A percentile compares a stretch with the other conserved stretches of the same genome.
phyloP scores from a whole-genome alignment of 768 basidiomycete genomes.

The Agrocybe pediades region DNA sequence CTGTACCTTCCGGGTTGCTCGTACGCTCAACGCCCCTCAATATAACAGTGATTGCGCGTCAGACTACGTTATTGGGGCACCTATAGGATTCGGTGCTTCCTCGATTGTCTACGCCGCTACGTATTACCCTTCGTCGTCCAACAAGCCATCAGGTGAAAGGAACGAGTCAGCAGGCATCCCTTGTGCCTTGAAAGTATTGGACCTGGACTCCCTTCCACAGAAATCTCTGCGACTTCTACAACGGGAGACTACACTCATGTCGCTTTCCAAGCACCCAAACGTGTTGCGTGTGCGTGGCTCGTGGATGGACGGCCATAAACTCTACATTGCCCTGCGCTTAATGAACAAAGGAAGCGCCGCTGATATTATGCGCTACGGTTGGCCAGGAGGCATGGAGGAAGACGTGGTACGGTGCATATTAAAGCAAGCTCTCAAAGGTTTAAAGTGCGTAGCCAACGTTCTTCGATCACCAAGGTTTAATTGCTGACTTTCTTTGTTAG shows the following conservation, averaged over 20 bases:
- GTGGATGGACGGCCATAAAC: constrained; percentile 83
- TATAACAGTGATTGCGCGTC: constrained; percentile 57
- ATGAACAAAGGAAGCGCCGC: constrained; percentile 89
- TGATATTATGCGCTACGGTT: constrained; percentile 82
- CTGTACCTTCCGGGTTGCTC: constrained; percentile 1
- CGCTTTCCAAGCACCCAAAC: constrained; percentile 90
- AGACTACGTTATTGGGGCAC: constrained; percentile 76
- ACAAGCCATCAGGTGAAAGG: constrained; percentile 5
- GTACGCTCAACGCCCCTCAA: constrained; percentile 9
- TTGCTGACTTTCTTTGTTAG: constrained; percentile 33
- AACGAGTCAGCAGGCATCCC: constrained; percentile 40
- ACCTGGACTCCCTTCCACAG: constrained; percentile 78
- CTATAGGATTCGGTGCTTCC: constrained; percentile 91
- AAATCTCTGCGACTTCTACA: constrained; percentile 72
- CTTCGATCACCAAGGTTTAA: constrained; percentile 1
- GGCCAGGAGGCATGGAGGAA: constrained; percentile 90
- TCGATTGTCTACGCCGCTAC: constrained; percentile 86
- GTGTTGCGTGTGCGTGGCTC: constrained; percentile 89
- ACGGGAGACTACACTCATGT: constrained; percentile 90
- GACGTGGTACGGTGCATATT: constrained; percentile 85
- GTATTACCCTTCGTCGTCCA: constrained; percentile 43
- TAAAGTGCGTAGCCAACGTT: constrained; percentile 57
- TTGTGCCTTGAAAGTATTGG: constrained; percentile 88
- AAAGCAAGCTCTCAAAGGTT: constrained; percentile 84
- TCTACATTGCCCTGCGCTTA: constrained; percentile 84